These are phyloP conservation scores for Tagetes erecta DNA, from an alignment of 129 eudicot species.

Conservation along the genomic window DNA sequence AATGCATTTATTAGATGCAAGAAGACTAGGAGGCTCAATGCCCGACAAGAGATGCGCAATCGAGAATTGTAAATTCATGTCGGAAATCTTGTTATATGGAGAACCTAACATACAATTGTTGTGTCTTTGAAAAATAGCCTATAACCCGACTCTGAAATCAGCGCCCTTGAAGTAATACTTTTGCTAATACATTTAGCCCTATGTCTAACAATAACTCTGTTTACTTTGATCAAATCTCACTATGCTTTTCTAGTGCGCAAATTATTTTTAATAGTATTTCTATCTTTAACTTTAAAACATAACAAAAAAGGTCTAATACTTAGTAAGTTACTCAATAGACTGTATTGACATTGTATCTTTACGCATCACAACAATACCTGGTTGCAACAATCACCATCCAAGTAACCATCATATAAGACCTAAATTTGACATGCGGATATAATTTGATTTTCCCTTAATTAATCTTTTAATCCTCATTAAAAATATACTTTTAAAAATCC, in stretches of 20 bases:
- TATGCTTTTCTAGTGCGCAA: background rate
- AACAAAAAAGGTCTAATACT: background rate
- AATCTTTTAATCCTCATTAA: background rate
- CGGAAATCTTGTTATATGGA: background rate
- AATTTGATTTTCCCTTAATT: background rate
- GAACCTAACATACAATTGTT: background rate
- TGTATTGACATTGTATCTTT: background rate
- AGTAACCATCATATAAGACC: background rate
- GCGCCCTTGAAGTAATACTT: background rate
- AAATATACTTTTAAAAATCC: background rate
- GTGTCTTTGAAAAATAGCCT: background rate
- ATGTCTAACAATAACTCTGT: background rate
- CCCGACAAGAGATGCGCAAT: background rate
- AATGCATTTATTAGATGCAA: background rate
- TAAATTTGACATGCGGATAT: background rate
- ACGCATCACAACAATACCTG: background rate
- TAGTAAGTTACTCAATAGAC: background rate
- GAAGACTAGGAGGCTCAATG: background rate
- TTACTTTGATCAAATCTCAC: conserved; percentile 2
- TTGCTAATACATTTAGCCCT: background rate
- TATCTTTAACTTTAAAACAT: background rate
- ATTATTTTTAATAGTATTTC: background rate
- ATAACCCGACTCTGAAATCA: background rate
- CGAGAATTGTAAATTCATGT: background rate
- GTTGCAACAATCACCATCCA: conserved; percentile 9